phyloP scores from a whole-genome alignment of 225 moss, liverwort and hornwort genomes.

The Sphagnum contortum region DNA sequence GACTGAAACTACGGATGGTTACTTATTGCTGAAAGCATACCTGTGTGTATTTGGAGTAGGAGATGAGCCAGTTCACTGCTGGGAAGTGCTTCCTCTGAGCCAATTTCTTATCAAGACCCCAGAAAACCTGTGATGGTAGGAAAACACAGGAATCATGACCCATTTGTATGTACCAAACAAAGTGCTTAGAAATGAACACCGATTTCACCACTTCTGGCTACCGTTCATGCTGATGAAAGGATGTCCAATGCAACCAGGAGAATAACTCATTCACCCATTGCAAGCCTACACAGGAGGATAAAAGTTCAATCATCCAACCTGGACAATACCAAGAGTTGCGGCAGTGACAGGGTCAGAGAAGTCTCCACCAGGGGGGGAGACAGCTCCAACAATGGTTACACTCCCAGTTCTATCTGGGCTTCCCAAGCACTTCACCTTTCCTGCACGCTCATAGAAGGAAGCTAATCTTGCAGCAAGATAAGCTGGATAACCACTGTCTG shows the following conservation, averaged over 20 bases:
- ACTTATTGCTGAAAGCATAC: conserved; percentile 5
- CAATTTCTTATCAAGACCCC: conserved; percentile 97
- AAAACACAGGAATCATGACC: too few relatives aligned
- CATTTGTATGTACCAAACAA: too few relatives aligned
- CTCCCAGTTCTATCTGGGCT: conserved; percentile 89
- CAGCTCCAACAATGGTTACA: conserved; percentile 93
- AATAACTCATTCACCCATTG: too few relatives aligned
- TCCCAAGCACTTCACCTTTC: conserved; percentile 88
- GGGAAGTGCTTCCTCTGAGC: conserved; percentile 98
- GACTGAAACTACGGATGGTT: too few relatives aligned
- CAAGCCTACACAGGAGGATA: too few relatives aligned
- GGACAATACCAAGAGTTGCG: conserved; percentile 93
- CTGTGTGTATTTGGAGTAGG: conserved; percentile 96
- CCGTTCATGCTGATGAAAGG: too few relatives aligned
- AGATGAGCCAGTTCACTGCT: conserved; percentile 96
- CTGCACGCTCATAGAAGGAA: conserved; percentile 95
- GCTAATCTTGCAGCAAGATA: conserved; percentile 86
- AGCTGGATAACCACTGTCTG: conserved; percentile 98
- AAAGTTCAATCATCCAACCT: conserved; percentile 30
- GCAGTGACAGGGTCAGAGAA: conserved; percentile 98
- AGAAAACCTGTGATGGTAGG: conserved; percentile 54
- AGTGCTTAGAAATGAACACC: too few relatives aligned
- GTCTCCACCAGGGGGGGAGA: conserved; percentile 98
- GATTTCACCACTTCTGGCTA: too few relatives aligned
- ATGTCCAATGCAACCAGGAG: too few relatives aligned